Evolutionary conservation across 768 basidiomycete species (phyloP), one percentile per base, ranked within the genome.

Genomic region (Naganishia kalamii): DNA sequence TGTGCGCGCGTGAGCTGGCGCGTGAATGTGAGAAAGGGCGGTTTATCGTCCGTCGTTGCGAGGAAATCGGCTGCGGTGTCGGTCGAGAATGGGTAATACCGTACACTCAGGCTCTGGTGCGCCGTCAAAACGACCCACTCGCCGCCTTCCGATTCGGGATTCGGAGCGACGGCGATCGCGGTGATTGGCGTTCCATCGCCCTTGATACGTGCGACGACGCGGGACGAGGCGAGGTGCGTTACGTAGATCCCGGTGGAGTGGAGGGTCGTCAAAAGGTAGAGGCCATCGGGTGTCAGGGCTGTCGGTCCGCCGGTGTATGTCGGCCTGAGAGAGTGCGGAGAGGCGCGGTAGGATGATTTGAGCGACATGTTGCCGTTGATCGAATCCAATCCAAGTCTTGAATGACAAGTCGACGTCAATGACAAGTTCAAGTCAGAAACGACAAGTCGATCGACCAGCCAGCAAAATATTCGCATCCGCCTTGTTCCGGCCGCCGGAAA

Each of bases 251-350:
- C 23, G 5, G 54, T 23, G 7, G 54, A 57, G 35, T 57, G 54
- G 35, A 98, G 85, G 69, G 92, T 92, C 40, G 91, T 92, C 59
- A 92, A 83, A 33, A 98, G 82, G 78, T 82, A 86, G 61, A 80
- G 81, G 51, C 90, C 92, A 80, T 97, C 90, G 49, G 80, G 77
- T 4, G 90, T 86, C 51, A 90, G 81, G 12, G 88, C 85, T 29
- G 92, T 85, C 17, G 91, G 88, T 32, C 96, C 96, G 43, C 85
- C 85, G 1, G 94, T 98, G 74, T 96, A 89, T 47, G 94, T 79
- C 3, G 93, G 91, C 40, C 71, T 65, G n/a, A 79, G 67, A 1
- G 77, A 78, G 17, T 67, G 63, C 23, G 74, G 74, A 5, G 76
- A 77, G 3, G 76, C 73, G 69, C 76, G 72, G 62, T 71, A 77